Base-by-base conservation (phyloP, 1,139 yeast species). In the Pichia sp. region DNA sequence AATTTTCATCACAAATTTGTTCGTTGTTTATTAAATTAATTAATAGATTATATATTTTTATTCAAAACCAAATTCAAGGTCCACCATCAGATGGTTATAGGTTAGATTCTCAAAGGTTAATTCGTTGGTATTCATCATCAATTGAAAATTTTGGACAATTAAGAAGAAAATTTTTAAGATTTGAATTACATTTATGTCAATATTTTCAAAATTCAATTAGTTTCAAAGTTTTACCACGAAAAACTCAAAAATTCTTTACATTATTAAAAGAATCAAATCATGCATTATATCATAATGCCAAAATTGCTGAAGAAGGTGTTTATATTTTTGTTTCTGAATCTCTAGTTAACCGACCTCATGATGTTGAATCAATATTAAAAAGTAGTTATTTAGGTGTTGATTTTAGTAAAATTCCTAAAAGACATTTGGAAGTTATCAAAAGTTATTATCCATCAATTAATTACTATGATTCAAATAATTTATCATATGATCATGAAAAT, bases 141-240 rank as follows among this genome's bases (percentile, higher is more conserved):
- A 79, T 89, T 44, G 97, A 90, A 58, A 86, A 85, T 56, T 82
- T 86, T 55, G 90, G 96, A 37, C 85, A 88, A 48, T 73, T 87
- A 49, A 85, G 95, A 59, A 80, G 98, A 61, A 87, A 88, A 61
- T 73, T 90, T 50, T 78, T 87, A 28, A 79, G 96, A 59, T 87
- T 90, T 60, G 78, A 85, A 30, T 25, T 39, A 25, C 79, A 81
- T 44, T 70, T 89, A 29, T 78, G 86, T 7, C 75, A 81, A 47
- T 81, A 84, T 43, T 87, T 87, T 57, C 86, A 86, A 53, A 90
- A 92, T 62, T 76, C 94, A 0, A 73, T 83, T 32, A 81, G 82
- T 27, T 87, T 81, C 62, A 79, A 81, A 39, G 68, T 89, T 41
- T 78, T 82, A 28, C 77, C 76, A 37, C 74, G 78, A 53, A 74